A percentile compares a stretch with the other conserved stretches of the same genome.
Evolutionary conservation across 2,329 filamentous ascomycete species (phyloP).

Genomic region (Penicillium sp.): DNA sequence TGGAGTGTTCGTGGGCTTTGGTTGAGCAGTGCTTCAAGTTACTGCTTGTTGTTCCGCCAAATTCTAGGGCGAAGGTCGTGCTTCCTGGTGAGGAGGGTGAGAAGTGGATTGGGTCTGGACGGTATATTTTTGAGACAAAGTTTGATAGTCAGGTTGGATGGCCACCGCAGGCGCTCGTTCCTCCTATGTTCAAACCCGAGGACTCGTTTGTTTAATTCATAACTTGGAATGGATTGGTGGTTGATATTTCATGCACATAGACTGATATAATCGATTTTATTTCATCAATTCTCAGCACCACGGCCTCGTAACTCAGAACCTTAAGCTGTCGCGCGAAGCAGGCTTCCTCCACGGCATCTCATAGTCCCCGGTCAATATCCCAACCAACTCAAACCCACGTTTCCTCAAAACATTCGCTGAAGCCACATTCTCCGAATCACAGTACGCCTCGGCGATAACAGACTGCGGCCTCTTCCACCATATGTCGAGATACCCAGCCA

Average conservation of each 20-base stretch:
- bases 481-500: conserved; percentile 10
- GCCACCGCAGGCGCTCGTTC: conserved; percentile 20
- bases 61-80: conserved; percentile 18
- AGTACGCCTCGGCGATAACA: conserved; percentile 1
- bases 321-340: conserved; percentile 4
- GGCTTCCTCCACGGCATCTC: conserved; percentile 11
- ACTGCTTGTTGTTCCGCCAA: conserved; percentile 21
- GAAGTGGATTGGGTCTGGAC: conserved; percentile 18
- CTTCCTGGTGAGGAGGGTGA: conserved; percentile 10
- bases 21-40: conserved; percentile 9
- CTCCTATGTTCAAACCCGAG: conserved; percentile 11
- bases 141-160: conserved; percentile 14
- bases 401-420: conserved; percentile 7
- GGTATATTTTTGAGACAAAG: conserved; percentile 10
- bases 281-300: background rate
- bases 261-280: background rate
- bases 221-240: background rate
- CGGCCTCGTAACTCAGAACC: background rate
- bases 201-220: conserved; percentile 7
- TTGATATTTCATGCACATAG: no score
- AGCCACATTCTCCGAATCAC: conserved; percentile 9
- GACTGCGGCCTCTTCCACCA: conserved; percentile 8
- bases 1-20: conserved; percentile 24
- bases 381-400: conserved; percentile 8
- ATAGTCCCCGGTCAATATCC: conserved; percentile 5